Base-by-base conservation (phyloP, 1,139 yeast species). In the Geotrichum phurueaensis region DNA sequence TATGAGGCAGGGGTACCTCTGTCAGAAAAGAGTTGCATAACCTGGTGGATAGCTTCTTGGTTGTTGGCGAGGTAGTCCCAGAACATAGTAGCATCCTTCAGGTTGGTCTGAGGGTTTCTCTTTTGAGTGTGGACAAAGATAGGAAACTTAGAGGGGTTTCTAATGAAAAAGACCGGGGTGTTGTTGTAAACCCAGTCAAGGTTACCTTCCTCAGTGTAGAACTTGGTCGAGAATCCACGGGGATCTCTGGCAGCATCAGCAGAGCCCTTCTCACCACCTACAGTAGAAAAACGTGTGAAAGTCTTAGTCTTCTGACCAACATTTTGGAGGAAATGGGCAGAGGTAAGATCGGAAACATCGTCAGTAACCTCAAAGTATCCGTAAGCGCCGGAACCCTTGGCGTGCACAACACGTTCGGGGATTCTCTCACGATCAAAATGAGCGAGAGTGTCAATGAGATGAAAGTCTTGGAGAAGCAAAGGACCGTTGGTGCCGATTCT, bases 191-290 rank as follows among this genome's bases (percentile, higher is more conserved):
- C 96, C 80, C 88, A 85, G 79, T 89, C 96, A 75, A 86, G 79
- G 77, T 86, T 86, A 69, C 96, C 96, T 75, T 89, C 94, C 70
- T 88, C 91, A 57, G 96, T 89, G 78, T 87, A 87, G 69, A 89
- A 81, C 77, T 89, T 89, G 68, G 86, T 84, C 59, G 95, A 79
- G 75, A 88, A 89, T 31, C 96, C 96, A 77, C 96, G 83, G 66
- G 96, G 96, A 73, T 89, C 96, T 78, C 96, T 85, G 54, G 90
- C 94, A 53, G 94, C 79, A 73, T 89, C 96, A 50, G 96, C 84
- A 58, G 91, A 83, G 61, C 96, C 96, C 63, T 77, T 76, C 76
- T 89, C 96, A 67, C 96, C 96, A 69, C 96, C 96, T 60, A 89
- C 96, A 56, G 96, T 88, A 68, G 95, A 87, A 78, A 89, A 89